These are phyloP conservation scores for Shiraia sp. DNA, from an alignment of 2,329 filamentous ascomycete species.

Conservation along the genomic window DNA sequence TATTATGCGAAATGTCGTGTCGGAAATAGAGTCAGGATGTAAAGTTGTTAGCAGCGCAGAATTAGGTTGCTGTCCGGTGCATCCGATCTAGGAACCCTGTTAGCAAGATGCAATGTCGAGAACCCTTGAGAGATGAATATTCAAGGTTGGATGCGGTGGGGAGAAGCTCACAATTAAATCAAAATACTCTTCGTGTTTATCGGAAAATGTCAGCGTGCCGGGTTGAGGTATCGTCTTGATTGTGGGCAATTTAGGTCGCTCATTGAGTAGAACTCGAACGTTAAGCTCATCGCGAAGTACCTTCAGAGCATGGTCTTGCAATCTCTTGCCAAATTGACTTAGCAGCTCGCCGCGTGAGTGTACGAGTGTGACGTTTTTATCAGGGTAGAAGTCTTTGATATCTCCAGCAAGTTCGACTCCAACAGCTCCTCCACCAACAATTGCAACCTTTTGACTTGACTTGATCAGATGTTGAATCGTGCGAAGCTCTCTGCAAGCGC, in stretches of 20 bases:
- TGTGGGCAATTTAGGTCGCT: slow-evolving; percentile 50
- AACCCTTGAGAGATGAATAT: too few species aligned
- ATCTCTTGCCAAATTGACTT: slow-evolving; percentile 53
- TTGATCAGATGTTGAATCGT: slow-evolving; percentile 56
- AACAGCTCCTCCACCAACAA: slow-evolving; percentile 62
- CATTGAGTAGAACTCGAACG: slow-evolving; percentile 58
- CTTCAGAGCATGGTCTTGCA: slow-evolving; percentile 46
- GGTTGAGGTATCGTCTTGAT: slow-evolving; percentile 49
- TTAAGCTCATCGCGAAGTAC: slow-evolving; percentile 44
- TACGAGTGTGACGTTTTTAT: slow-evolving; percentile 61
- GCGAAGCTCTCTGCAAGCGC: slow-evolving; percentile 51
- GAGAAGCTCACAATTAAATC: slow-evolving; percentile 52
- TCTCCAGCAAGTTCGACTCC: slow-evolving; percentile 66
- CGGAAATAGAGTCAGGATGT: slow-evolving; percentile 50
- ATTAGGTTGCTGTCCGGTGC: slow-evolving; percentile 63
- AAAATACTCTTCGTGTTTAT: slow-evolving; percentile 42
- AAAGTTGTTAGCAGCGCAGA: slow-evolving; percentile 54
- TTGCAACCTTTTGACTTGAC: slow-evolving; percentile 50
- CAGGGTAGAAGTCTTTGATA: slow-evolving; percentile 59
- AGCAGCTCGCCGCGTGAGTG: slow-evolving; percentile 61
- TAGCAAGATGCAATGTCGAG: too few species aligned
- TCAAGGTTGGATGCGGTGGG: too few species aligned
- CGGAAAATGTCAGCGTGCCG: slow-evolving; percentile 47
- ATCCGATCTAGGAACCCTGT: slow-evolving; percentile 54
- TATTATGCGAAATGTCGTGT: slow-evolving; percentile 53